Evolutionary conservation across 2,329 filamentous ascomycete species (phyloP).

Genomic region (Podosphaera leucotricha): DNA sequence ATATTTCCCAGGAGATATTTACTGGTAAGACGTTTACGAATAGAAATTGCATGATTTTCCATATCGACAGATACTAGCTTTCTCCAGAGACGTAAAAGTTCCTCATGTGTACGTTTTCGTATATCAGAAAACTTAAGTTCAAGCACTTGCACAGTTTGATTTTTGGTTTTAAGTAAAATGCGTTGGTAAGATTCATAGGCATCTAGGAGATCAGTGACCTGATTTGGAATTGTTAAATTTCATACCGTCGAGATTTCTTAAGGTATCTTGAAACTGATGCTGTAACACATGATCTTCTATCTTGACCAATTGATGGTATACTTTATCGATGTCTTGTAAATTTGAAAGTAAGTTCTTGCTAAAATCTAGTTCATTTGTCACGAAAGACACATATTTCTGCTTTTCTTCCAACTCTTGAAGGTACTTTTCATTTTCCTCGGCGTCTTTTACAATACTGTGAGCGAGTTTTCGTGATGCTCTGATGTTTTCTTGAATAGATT

Average conservation of each 20-base stretch:
- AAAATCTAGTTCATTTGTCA: constrained; percentile 33
- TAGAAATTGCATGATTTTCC: constrained; percentile 27
- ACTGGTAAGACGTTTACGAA: constrained; percentile 17
- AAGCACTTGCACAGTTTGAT: constrained; percentile 40
- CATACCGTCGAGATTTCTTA: constrained; percentile 32
- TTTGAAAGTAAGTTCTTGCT: constrained; percentile 30
- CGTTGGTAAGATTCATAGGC: constrained; percentile 33
- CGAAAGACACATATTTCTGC: constrained; percentile 31
- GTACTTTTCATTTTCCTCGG: constrained; percentile 36
- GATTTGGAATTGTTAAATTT: not conserved
- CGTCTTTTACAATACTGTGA: constrained; percentile 55
- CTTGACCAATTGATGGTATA: constrained; percentile 35
- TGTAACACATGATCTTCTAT: constrained; percentile 34
- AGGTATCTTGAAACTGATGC: constrained; percentile 29
- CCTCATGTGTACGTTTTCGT: constrained; percentile 39
- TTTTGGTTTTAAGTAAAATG: constrained; percentile 35
- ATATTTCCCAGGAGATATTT: not conserved
- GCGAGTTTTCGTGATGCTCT: constrained; percentile 57
- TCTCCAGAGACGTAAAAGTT: constrained; percentile 48
- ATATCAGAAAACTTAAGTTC: constrained; percentile 41
- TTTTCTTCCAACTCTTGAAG: constrained; percentile 17
- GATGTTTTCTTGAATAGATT: constrained; percentile 67
- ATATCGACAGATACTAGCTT: constrained; percentile 39
- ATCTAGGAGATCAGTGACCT: constrained; percentile 17
- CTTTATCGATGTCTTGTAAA: constrained; percentile 27